These are phyloP conservation scores for Draba incana DNA, from an alignment of 345 rosid species.

Conservation along the genomic window DNA sequence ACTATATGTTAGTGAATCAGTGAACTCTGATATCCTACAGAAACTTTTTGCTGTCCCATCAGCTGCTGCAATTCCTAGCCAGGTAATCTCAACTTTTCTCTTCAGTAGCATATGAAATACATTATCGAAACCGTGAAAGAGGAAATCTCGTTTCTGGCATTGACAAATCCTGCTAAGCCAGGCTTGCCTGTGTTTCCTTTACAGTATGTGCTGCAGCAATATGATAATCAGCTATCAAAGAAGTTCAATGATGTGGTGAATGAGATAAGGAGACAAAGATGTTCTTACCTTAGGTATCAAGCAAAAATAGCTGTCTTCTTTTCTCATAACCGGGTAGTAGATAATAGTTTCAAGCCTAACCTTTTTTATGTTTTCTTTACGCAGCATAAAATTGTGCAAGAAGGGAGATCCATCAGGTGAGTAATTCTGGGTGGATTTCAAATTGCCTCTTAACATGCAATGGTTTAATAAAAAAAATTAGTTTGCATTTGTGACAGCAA, in stretches of 20 bases:
- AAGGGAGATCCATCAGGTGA: conserved; percentile 92
- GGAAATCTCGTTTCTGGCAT: conserved; percentile 3
- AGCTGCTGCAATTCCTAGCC: conserved; percentile 68
- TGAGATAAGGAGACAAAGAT: conserved; percentile 84
- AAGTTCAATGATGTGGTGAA: conserved; percentile 82
- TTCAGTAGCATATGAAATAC: conserved; percentile 2
- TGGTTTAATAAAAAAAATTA: background rate
- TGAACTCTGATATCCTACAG: conserved; percentile 59
- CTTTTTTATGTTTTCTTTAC: conserved; percentile 22
- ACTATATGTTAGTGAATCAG: conserved; percentile 76
- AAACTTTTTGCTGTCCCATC: conserved; percentile 67
- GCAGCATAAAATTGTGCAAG: conserved; percentile 85
- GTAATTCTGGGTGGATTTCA: conserved; percentile 36
- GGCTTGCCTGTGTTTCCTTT: conserved; percentile 15
- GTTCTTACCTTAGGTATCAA: conserved; percentile 85
- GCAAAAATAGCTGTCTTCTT: background rate
- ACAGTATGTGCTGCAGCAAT: conserved; percentile 81
- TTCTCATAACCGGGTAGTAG: conserved; percentile 3
- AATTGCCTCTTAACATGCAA: background rate
- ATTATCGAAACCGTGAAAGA: conserved; percentile 12
- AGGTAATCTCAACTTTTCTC: conserved; percentile 51
- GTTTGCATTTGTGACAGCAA: background rate
- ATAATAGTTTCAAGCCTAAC: conserved; percentile 13
- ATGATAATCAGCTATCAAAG: conserved; percentile 78
- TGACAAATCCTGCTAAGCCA: conserved; percentile 1